These are phyloP conservation scores for Solanum clarkiae DNA, from an alignment of 257 asterid genomes.

Conservation along the genomic window DNA sequence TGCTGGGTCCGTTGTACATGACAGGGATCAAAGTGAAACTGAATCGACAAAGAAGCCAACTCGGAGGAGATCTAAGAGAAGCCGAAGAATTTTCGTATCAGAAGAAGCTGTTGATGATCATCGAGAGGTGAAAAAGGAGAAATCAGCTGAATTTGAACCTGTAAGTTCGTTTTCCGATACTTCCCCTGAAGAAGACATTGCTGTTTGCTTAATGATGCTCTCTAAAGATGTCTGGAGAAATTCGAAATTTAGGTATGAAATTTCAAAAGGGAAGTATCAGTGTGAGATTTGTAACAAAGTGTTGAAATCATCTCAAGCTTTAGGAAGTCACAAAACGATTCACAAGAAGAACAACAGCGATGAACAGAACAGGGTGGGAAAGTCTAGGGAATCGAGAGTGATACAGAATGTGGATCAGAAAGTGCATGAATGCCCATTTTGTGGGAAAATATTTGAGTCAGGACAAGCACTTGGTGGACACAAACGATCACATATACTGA, in stretches of 20 bases:
- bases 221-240: constrained; percentile 44
- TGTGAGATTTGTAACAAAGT: constrained; percentile 28
- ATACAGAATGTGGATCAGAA: neutral
- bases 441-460: constrained; percentile 40
- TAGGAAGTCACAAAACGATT: constrained; percentile 34
- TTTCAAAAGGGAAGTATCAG: neutral
- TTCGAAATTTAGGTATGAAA: neutral
- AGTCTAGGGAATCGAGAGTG: neutral
- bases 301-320: constrained; percentile 32
- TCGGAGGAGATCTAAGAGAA: constrained; percentile 27
- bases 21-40: constrained; percentile 16
- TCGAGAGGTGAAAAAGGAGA: neutral
- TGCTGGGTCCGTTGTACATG: constrained; percentile 18
- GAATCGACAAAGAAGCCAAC: constrained; percentile 29
- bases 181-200: constrained; percentile 45
- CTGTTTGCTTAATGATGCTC: constrained; percentile 51
- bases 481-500: constrained; percentile 32
- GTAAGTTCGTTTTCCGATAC: constrained; percentile 24
- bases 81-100: constrained; percentile 8
- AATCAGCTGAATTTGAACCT: constrained; percentile 10
- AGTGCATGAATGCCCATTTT: constrained; percentile 40
- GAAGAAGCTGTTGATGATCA: neutral
- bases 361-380: neutral
- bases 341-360: neutral
- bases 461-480: constrained; percentile 72